A percentile compares a stretch with the other conserved stretches of the same genome.
These are phyloP conservation scores for Morella rubra DNA, from an alignment of 306 rosid genomes.

Conservation along the genomic window DNA sequence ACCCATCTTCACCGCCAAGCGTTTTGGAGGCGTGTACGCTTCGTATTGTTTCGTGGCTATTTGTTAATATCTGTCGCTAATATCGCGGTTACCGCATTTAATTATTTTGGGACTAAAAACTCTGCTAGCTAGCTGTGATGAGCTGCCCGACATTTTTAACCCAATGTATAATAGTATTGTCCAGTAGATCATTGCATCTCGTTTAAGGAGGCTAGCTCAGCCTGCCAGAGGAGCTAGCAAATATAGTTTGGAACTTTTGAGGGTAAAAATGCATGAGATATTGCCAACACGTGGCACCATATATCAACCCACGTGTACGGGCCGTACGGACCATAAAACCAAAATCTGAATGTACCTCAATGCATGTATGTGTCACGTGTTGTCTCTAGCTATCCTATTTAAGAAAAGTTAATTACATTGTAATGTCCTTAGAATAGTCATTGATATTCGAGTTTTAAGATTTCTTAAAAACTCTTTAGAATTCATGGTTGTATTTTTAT, in stretches of 20 bases:
- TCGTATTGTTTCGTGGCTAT: not conserved
- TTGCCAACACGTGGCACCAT: slow-evolving; percentile 29
- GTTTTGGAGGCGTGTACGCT: slow-evolving; percentile 22
- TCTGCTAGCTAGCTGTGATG: too few species aligned
- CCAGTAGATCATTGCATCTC: not conserved
- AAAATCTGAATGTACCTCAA: not conserved
- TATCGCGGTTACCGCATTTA: not conserved
- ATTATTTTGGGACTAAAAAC: not conserved
- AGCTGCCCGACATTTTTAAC: too few species aligned
- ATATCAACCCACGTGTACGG: slow-evolving; percentile 14
- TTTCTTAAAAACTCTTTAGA: not conserved
- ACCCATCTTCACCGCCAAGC: not conserved
- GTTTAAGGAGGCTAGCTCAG: not conserved
- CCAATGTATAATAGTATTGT: not conserved
- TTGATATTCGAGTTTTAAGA: not conserved
- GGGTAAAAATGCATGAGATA: not conserved
- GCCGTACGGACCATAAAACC: not conserved
- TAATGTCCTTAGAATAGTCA: too few species aligned
- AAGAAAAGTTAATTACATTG: too few species aligned
- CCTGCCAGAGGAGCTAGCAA: not conserved
- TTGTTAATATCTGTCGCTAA: not conserved
- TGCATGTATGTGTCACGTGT: too few species aligned
- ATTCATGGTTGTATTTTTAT: not conserved
- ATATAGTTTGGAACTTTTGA: not conserved
- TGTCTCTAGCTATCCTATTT: too few species aligned